Percentiles rank a stretch among this genome's conserved stretches.
Evolutionary conservation across 208 protist genomes (phyloP).

Genomic region (Sergeia podlipaevii): DNA sequence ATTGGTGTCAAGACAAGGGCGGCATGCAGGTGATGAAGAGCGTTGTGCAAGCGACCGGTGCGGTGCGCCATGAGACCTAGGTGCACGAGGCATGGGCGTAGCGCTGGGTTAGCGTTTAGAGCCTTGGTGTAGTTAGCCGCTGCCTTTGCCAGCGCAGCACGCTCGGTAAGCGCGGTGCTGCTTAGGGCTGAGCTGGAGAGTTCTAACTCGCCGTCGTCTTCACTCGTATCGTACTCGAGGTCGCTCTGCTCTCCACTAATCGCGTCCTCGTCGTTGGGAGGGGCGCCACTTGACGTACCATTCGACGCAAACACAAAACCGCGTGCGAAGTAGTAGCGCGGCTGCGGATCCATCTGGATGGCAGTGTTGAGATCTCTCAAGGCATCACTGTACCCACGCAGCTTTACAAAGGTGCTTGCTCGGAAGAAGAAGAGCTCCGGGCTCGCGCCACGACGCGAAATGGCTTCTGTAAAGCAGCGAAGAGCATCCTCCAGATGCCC

Average conservation of each 20-base stretch:
- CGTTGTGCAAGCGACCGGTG: slow-evolving; percentile 28
- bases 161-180: too few species aligned
- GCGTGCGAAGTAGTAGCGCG: slow-evolving; percentile 51
- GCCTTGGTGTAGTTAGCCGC: too few species aligned
- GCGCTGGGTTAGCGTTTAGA: too few species aligned
- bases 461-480: slow-evolving; percentile 62
- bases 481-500: slow-evolving; percentile 49
- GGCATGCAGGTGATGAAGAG: slow-evolving; percentile 43
- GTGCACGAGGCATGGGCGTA: slow-evolving; percentile 61
- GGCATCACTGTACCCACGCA: slow-evolving; percentile 46
- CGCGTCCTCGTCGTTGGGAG: too few species aligned
- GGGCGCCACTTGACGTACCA: too few species aligned
- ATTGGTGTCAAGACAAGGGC: slow-evolving; percentile 28
- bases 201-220: too few species aligned
- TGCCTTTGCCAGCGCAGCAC: too few species aligned
- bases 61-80: slow-evolving; percentile 47
- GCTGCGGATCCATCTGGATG: slow-evolving; percentile 33
- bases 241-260: too few species aligned
- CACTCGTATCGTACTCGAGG: too few species aligned
- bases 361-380: slow-evolving; percentile 57
- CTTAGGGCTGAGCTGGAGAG: too few species aligned
- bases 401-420: slow-evolving; percentile 55
- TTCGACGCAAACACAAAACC: slow-evolving; percentile 41
- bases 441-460: slow-evolving; percentile 37
- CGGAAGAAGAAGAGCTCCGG: slow-evolving; percentile 68